phyloP scores from a whole-genome alignment of 1,284 basidiomycete species.

The Vanrija pseudolonga region DNA sequence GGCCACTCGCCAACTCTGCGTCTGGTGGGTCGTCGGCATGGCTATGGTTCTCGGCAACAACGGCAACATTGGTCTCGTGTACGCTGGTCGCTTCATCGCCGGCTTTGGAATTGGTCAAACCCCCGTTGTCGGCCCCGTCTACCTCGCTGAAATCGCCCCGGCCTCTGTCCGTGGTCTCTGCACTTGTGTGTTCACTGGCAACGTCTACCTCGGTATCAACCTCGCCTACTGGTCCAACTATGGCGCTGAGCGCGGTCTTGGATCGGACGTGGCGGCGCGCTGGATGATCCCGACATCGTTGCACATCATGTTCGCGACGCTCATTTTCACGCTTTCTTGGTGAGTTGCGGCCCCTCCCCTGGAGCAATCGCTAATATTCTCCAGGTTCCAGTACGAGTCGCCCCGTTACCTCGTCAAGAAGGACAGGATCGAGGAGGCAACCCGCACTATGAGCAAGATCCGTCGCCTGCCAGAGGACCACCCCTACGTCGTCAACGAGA shows the following conservation, averaged over 20 bases:
- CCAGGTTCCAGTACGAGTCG: constrained; percentile 9
- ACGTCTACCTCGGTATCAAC: constrained; percentile 7
- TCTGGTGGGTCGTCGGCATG: constrained; percentile 9
- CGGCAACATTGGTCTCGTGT: constrained; percentile 4
- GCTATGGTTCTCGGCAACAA: constrained; percentile 4
- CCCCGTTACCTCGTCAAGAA: constrained; percentile 27
- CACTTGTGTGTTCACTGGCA: constrained; percentile 10
- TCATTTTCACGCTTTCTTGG: constrained; percentile 9
- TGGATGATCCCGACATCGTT: constrained; percentile 13
- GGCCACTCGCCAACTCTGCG: constrained; percentile 7
- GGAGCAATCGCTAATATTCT: too few relatives aligned
- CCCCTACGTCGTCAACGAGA: constrained; percentile 19
- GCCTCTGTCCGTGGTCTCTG: constrained; percentile 6
- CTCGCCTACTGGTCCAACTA: constrained; percentile 19
- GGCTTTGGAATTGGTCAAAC: constrained; percentile 9
- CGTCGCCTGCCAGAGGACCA: constrained; percentile 20
- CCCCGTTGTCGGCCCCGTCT: constrained; percentile 8
- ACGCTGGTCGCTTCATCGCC: constrained; percentile 9
- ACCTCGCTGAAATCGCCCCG: constrained; percentile 9
- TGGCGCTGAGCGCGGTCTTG: constrained; percentile 12
- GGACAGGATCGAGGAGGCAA: constrained; percentile 19
- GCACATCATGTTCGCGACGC: constrained; percentile 11
- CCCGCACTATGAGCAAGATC: constrained; percentile 17
- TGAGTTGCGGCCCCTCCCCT: too few relatives aligned
- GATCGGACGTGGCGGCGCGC: constrained; percentile 3